These are phyloP conservation scores for Fusarium gaditjirri DNA, from an alignment of 2,329 filamentous ascomycete genomes.

Conservation along the genomic window DNA sequence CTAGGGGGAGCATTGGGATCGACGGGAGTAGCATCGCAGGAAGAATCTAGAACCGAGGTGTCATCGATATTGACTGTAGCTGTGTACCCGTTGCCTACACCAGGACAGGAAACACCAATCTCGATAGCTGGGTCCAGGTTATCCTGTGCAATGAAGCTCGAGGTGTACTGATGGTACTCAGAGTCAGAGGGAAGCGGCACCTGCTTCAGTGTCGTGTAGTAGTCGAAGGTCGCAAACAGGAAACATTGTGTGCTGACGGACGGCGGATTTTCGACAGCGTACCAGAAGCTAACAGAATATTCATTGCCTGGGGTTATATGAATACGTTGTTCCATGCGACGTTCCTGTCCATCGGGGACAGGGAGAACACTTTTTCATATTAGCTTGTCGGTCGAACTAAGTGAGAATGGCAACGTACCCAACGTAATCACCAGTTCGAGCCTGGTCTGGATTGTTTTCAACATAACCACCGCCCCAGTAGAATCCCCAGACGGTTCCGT, in stretches of 20 bases:
- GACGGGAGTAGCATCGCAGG: not conserved
- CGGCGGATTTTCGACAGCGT: not conserved
- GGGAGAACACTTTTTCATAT: accelerated
- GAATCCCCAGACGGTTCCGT: not conserved
- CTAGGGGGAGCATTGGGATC: not conserved
- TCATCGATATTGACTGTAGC: not conserved
- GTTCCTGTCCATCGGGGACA: not conserved
- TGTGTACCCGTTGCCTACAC: not conserved
- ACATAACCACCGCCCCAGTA: constrained; percentile 3
- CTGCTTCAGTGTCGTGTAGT: not conserved
- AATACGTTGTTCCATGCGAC: constrained; percentile 9
- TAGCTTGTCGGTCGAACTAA: accelerated
- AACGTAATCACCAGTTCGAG: not conserved
- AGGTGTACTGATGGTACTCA: not conserved
- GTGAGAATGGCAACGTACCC: not conserved
- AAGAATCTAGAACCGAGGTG: not conserved
- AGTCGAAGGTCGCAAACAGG: constrained; percentile 1
- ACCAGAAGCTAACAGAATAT: constrained; percentile 7
- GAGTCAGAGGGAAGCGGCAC: not conserved
- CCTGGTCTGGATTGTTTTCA: accelerated
- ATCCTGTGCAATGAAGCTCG: not conserved
- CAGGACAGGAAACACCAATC: not conserved
- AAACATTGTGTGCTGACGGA: not conserved
- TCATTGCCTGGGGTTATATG: not conserved
- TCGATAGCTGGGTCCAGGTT: constrained; percentile 4